Evolutionary conservation across 192 early-diverging fungal species (phyloP).

Genomic region (Phycomyces nitens): DNA sequence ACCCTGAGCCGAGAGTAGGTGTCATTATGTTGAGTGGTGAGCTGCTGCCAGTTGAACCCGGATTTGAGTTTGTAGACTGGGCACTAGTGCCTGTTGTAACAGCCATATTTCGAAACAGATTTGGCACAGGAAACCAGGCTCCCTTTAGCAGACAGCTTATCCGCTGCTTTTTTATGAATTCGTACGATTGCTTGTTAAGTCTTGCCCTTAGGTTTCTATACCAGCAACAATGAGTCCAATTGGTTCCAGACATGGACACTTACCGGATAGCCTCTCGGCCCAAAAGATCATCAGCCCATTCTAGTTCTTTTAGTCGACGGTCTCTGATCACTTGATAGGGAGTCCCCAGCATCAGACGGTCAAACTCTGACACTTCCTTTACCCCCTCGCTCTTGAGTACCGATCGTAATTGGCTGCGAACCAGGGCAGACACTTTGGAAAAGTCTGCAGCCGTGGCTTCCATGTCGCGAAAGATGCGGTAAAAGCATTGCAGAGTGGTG

Average conservation of each 20-base stretch:
- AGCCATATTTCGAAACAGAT: neutral
- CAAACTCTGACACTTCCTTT: slow-evolving; percentile 47
- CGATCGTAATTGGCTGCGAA: slow-evolving; percentile 60
- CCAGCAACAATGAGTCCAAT: neutral
- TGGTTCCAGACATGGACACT: neutral
- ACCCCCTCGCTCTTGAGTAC: slow-evolving; percentile 30
- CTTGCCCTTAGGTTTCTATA: slow-evolving; percentile 58
- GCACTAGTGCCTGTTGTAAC: neutral
- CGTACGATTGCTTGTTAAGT: slow-evolving; percentile 65
- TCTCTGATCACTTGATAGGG: slow-evolving; percentile 61
- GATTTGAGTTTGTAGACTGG: neutral
- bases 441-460: slow-evolving; percentile 51
- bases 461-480: slow-evolving; percentile 64
- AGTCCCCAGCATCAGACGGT: slow-evolving; percentile 55
- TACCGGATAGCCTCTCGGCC: slow-evolving; percentile 58
- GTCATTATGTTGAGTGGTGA: slow-evolving; percentile 5
- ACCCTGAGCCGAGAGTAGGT: slow-evolving; percentile 1
- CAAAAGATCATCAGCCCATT: slow-evolving; percentile 63
- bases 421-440: slow-evolving; percentile 50
- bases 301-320: slow-evolving; percentile 63
- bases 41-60: neutral
- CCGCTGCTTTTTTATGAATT: slow-evolving; percentile 67
- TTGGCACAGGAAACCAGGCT: slow-evolving; percentile 60
- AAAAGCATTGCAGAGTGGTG: slow-evolving; percentile 50
- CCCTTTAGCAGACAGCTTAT: slow-evolving; percentile 59